phyloP scores from a whole-genome alignment of 2,329 filamentous ascomycete genomes.

The Ilyonectria destructans region DNA sequence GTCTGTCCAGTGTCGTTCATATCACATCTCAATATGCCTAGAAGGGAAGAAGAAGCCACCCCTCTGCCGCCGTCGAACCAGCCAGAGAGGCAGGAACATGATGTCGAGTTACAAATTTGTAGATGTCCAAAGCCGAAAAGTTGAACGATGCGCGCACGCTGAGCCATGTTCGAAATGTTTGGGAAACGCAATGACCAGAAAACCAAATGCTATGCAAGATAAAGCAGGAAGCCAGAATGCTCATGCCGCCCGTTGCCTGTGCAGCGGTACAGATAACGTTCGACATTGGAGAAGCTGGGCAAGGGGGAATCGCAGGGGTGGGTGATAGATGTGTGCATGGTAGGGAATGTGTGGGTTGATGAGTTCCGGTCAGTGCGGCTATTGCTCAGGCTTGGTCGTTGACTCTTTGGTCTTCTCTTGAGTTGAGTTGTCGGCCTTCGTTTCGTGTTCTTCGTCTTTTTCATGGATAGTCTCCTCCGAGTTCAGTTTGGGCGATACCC shows the following conservation, averaged over 20 bases:
- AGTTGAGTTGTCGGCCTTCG: conserved; percentile 8
- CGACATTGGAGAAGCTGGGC: background rate
- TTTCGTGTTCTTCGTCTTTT: conserved; percentile 33
- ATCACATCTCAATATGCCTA: conserved; percentile 25
- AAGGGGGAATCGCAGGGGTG: background rate
- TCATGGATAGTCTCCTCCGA: conserved; percentile 34
- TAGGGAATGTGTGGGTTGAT: background rate
- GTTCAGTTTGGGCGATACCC: background rate
- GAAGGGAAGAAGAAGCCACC: conserved; percentile 16
- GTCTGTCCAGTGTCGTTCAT: conserved; percentile 20
- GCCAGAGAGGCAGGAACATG: conserved; percentile 23
- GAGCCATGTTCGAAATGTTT: background rate
- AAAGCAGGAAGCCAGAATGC: background rate
- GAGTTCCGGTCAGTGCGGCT: background rate
- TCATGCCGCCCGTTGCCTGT: background rate
- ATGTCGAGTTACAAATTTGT: conserved; percentile 23
- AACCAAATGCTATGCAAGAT: conserved; percentile 26
- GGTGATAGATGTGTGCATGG: conserved; percentile 1
- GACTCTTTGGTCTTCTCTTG: conserved; percentile 12
- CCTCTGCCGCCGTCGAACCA: conserved; percentile 8
- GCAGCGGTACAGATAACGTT: background rate
- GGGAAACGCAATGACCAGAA: background rate
- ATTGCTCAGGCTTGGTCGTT: conserved; percentile 27
- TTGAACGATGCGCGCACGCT: background rate
- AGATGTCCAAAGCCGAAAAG: conserved; percentile 13